These are phyloP conservation scores for Helotiales sp. DNA, from an alignment of 2,329 filamentous ascomycete genomes.

Conservation along the genomic window DNA sequence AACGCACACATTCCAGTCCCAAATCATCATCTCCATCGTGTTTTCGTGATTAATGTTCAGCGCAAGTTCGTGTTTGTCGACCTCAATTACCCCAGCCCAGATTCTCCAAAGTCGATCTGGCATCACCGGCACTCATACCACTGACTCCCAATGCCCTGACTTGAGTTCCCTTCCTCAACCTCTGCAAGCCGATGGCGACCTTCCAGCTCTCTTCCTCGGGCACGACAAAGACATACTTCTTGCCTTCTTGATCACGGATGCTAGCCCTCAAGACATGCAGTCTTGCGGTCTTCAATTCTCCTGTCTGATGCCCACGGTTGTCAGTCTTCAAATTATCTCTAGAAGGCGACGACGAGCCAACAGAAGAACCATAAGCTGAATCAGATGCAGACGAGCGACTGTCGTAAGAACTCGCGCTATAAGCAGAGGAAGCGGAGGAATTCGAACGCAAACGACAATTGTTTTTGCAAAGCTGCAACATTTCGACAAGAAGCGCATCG, in stretches of 20 bases:
- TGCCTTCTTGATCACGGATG: slow-evolving; percentile 68
- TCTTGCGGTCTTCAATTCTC: slow-evolving; percentile 59
- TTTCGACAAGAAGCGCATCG: slow-evolving; percentile 65
- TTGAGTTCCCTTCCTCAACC: slow-evolving; percentile 64
- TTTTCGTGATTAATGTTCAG: slow-evolving; percentile 9
- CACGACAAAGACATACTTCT: slow-evolving; percentile 68
- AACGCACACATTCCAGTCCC: slow-evolving; percentile 1
- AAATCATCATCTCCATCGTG: neutral
- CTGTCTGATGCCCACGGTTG: slow-evolving; percentile 49
- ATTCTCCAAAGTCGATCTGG: slow-evolving; percentile 60
- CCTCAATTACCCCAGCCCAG: slow-evolving; percentile 52
- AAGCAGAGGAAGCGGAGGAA: slow-evolving; percentile 45
- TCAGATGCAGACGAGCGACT: slow-evolving; percentile 37
- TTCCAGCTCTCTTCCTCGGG: slow-evolving; percentile 72
- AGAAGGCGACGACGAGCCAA: slow-evolving; percentile 36
- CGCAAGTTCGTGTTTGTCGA: neutral
- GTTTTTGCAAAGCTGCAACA: slow-evolving; percentile 68
- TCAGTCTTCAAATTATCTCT: slow-evolving; percentile 33
- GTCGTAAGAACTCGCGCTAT: slow-evolving; percentile 38
- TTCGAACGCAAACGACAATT: slow-evolving; percentile 59
- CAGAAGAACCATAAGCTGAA: slow-evolving; percentile 41
- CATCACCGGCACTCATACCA: slow-evolving; percentile 59
- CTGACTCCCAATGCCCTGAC: slow-evolving; percentile 63
- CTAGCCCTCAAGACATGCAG: slow-evolving; percentile 68
- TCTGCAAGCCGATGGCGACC: slow-evolving; percentile 64